phyloP scores from a whole-genome alignment of 257 asterid species.

The Prunella vulgaris region DNA sequence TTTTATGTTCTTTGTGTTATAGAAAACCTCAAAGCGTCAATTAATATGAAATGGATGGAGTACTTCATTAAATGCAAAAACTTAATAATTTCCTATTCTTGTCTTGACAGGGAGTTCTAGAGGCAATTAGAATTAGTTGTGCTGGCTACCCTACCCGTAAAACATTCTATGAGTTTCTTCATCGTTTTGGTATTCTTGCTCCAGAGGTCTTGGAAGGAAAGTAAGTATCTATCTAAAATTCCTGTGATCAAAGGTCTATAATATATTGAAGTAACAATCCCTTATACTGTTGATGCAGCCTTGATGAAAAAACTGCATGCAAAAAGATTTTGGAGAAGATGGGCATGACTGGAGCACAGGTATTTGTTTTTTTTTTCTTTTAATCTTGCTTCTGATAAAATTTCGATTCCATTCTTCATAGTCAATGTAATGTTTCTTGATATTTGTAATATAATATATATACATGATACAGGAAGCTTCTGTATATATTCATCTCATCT shows the following conservation, averaged over 20 bases:
- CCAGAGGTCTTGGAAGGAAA: constrained; percentile 78
- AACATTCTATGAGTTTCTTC: constrained; percentile 83
- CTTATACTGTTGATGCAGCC: constrained; percentile 35
- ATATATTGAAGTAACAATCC: constrained; percentile 19
- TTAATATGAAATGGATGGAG: no score
- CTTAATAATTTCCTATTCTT: neutral
- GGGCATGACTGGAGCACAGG: constrained; percentile 90
- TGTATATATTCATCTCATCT: neutral
- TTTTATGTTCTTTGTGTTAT: no score
- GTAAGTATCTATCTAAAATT: constrained; percentile 44
- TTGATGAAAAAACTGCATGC: constrained; percentile 76
- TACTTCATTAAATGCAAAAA: neutral
- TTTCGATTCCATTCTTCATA: neutral
- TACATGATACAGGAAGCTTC: neutral
- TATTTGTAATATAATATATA: neutral
- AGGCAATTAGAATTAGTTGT: constrained; percentile 97
- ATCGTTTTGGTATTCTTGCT: constrained; percentile 87
- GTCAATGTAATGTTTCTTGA: neutral
- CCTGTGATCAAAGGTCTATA: constrained; percentile 5
- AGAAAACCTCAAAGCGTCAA: no score
- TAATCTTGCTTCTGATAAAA: neutral
- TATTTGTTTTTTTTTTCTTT: constrained; percentile 22
- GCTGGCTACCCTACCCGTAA: constrained; percentile 98
- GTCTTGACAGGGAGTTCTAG: constrained; percentile 72
- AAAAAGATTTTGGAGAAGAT: constrained; percentile 73